phyloP scores from a whole-genome alignment of 768 basidiomycete genomes.

The Candolleomyces aberdarensis region DNA sequence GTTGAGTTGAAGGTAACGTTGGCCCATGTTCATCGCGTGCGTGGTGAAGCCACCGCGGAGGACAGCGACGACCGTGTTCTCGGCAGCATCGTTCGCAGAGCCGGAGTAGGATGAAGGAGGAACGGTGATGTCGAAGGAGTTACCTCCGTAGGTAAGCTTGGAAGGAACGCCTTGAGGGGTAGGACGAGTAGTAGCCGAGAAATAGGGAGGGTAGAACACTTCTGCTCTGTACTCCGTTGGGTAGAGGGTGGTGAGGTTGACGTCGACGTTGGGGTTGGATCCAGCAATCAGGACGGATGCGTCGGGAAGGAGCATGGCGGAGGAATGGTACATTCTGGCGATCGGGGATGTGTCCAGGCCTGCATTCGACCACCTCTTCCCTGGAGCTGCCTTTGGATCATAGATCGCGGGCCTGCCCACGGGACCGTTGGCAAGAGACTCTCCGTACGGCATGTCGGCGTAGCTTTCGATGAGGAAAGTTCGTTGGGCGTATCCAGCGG shows the following conservation, averaged over 20 bases:
- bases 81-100: conserved; percentile 64
- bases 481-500: conserved; percentile 76
- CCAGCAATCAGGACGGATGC: conserved; percentile 87
- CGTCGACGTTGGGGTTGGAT: conserved; percentile 90
- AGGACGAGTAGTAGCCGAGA: conserved; percentile 66
- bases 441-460: conserved; percentile 61
- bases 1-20: conserved; percentile 78
- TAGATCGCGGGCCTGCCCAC: conserved; percentile 80
- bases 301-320: conserved; percentile 85
- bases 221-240: conserved; percentile 82
- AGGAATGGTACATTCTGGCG: conserved; percentile 88
- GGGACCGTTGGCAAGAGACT: conserved; percentile 79
- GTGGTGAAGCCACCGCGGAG: conserved; percentile 85
- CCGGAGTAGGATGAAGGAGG: conserved; percentile 65
- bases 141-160: conserved; percentile 82
- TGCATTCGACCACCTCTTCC: conserved; percentile 69
- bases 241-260: conserved; percentile 56
- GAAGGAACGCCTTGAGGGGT: conserved; percentile 63
- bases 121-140: conserved; percentile 72
- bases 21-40: conserved; percentile 87
- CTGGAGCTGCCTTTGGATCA: conserved; percentile 68
- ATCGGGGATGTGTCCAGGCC: conserved; percentile 62
- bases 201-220: conserved; percentile 92
- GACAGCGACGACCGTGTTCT: conserved; percentile 72
- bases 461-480: conserved; percentile 45